A percentile compares a stretch with the other conserved stretches of the same genome.
Evolutionary conservation across 2,329 filamentous ascomycete genomes (phyloP).

Genomic region (Metarhizium album): DNA sequence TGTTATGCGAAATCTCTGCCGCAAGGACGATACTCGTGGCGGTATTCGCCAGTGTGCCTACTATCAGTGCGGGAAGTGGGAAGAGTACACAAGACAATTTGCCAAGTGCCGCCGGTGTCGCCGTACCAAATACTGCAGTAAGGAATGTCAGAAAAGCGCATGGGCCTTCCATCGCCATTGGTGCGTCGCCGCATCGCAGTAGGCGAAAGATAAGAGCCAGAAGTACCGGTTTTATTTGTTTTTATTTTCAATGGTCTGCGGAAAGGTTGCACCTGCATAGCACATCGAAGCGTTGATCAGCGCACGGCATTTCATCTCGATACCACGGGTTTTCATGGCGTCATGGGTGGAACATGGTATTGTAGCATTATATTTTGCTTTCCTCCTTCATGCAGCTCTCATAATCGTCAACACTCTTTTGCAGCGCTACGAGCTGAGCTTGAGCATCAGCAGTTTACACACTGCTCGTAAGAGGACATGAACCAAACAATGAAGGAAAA

Average conservation of each 20-base stretch:
- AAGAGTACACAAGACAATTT: constrained; percentile 91
- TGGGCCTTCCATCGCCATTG: constrained; percentile 98
- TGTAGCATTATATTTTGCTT: constrained; percentile 6
- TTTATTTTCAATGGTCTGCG: constrained; percentile 18
- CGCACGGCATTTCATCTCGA: constrained; percentile 32
- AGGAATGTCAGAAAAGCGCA: constrained; percentile 97
- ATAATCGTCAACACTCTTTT: neutral
- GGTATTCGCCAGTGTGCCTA: constrained; percentile 96
- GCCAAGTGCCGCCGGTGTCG: constrained; percentile 95
- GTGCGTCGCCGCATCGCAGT: constrained; percentile 69
- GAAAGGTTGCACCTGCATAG: constrained; percentile 27
- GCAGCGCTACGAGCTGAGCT: neutral
- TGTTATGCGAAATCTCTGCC: constrained; percentile 96
- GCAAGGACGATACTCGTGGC: constrained; percentile 89
- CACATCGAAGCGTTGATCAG: constrained; percentile 30
- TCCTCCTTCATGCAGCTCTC: constrained; percentile 4
- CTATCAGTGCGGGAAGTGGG: constrained; percentile 97
- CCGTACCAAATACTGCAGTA: constrained; percentile 98
- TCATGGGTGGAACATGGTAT: constrained; percentile 15
- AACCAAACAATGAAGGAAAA: neutral
- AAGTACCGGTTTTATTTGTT: constrained; percentile 14
- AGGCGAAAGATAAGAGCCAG: constrained; percentile 10
- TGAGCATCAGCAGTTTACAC: neutral
- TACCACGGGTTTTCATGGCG: constrained; percentile 28
- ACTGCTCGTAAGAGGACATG: constrained; percentile 4